Percentiles rank a stretch among this genome's conserved stretches.
phyloP scores from a whole-genome alignment of 768 basidiomycete genomes.

The Tubosaeta sp. region DNA sequence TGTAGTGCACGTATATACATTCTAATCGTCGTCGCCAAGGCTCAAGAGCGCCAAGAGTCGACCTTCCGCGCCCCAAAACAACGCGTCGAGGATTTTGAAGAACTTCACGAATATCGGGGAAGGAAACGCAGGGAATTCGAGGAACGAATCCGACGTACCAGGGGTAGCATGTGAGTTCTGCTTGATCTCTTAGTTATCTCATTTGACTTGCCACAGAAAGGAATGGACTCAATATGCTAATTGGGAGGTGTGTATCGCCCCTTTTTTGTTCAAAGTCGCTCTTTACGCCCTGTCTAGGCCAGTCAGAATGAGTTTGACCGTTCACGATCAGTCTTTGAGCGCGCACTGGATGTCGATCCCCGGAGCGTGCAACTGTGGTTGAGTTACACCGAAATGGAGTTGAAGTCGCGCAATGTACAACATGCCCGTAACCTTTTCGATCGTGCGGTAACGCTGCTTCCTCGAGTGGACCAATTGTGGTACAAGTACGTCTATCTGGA shows the following conservation, averaged over 20 bases:
- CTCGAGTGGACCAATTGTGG: conserved; percentile 96
- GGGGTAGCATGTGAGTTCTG: conserved; percentile 70
- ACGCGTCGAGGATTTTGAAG: conserved; percentile 93
- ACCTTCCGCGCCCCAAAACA: conserved; percentile 91
- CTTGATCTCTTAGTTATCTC: not conserved
- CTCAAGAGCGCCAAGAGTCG: conserved; percentile 95
- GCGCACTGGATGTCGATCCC: conserved; percentile 93
- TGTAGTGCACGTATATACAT: not conserved
- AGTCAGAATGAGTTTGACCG: conserved; percentile 96
- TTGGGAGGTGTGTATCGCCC: conserved; percentile 60
- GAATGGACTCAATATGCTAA: conserved; percentile 86
- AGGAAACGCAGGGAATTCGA: conserved; percentile 93
- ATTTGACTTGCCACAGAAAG: conserved; percentile 45
- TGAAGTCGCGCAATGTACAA: conserved; percentile 96
- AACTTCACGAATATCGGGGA: conserved; percentile 84
- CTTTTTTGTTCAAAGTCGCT: not conserved
- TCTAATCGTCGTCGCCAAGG: conserved; percentile 41
- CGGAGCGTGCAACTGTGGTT: conserved; percentile 90
- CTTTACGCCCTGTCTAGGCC: conserved; percentile 45
- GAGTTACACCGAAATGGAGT: conserved; percentile 93
- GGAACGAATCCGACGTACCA: conserved; percentile 75
- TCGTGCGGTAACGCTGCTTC: conserved; percentile 92
- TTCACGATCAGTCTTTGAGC: conserved; percentile 93
- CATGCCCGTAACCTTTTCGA: conserved; percentile 97
- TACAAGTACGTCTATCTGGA: conserved; percentile 99